Percentiles rank a stretch among this genome's conserved stretches.
Conservation (phyloP, 1,284 basidiomycete genomes). For the Microbotryum saponariae region DNA sequence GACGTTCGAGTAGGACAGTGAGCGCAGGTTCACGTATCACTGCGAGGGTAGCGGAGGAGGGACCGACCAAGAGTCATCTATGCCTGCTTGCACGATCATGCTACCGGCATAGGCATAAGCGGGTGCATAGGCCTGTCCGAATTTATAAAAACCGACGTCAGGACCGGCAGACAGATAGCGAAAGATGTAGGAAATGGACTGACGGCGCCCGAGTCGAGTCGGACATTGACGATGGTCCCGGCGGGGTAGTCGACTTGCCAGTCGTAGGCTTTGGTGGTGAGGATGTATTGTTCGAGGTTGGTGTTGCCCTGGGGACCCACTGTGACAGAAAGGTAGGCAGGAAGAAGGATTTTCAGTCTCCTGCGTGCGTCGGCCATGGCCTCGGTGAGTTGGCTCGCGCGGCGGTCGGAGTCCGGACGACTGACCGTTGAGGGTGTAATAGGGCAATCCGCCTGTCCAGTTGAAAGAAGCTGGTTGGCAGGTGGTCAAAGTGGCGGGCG, state of each 20-base stretch:
- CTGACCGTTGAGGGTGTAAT: constrained; percentile 2
- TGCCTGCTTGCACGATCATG: constrained; percentile 4
- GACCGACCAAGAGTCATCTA: neutral
- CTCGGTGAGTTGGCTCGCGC: neutral
- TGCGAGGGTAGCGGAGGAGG: neutral
- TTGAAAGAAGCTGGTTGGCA: neutral
- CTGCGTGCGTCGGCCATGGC: neutral
- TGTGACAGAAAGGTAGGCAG: neutral
- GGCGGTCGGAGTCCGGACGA: neutral
- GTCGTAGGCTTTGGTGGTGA: too few relatives aligned
- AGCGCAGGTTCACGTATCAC: neutral
- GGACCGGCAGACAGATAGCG: neutral
- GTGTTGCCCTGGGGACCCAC: too few relatives aligned
- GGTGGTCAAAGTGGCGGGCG: neutral
- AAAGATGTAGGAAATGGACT: neutral
- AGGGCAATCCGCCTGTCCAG: neutral
- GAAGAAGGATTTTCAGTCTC: neutral
- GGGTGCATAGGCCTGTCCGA: neutral
- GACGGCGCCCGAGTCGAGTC: neutral
- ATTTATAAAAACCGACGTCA: neutral
- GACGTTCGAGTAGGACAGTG: neutral
- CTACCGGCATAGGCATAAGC: neutral
- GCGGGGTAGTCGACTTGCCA: neutral
- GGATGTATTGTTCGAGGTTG: too few relatives aligned
- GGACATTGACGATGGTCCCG: constrained; percentile 1